Conservation (phyloP, 2,329 filamentous ascomycete species). For the Diaporthe sp. region DNA sequence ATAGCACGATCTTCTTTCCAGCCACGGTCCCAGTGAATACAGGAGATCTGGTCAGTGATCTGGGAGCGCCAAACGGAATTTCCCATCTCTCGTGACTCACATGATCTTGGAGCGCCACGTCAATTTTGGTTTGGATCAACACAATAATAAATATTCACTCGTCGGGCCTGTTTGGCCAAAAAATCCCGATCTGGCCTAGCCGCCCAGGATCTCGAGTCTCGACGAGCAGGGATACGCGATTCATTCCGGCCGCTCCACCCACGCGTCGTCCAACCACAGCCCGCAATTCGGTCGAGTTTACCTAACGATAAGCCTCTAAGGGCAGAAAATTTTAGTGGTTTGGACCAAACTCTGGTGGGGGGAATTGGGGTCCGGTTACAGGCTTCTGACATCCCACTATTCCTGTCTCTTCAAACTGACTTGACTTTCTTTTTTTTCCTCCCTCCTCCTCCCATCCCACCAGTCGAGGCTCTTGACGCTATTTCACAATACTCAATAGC, state of each 20-base stretch:
- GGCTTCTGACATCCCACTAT: constrained; percentile 12
- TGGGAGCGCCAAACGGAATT: background rate
- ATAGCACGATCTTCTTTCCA: background rate
- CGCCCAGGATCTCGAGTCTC: constrained; percentile 16
- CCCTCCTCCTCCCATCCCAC: background rate
- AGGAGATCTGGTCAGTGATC: background rate
- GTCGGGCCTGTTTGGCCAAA: background rate
- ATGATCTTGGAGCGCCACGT: constrained; percentile 14
- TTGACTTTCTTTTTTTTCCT: background rate
- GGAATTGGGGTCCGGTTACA: background rate
- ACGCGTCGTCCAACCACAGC: constrained; percentile 25
- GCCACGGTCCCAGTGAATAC: background rate
- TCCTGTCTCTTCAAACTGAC: background rate
- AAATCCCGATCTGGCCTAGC: constrained; percentile 13
- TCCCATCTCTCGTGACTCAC: constrained; percentile 4
- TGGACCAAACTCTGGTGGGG: background rate
- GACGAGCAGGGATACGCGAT: constrained; percentile 23
- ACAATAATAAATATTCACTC: constrained; percentile 8
- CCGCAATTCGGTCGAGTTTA: background rate
- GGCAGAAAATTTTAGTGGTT: constrained; percentile 28
- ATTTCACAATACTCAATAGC: constrained; percentile 11
- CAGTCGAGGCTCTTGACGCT: constrained; percentile 11
- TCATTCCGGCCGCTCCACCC: constrained; percentile 5
- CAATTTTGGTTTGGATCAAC: background rate
- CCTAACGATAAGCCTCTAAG: constrained; percentile 28